Base-by-base conservation (phyloP, 1,284 basidiomycete species). In the Puccinia novopanici region DNA sequence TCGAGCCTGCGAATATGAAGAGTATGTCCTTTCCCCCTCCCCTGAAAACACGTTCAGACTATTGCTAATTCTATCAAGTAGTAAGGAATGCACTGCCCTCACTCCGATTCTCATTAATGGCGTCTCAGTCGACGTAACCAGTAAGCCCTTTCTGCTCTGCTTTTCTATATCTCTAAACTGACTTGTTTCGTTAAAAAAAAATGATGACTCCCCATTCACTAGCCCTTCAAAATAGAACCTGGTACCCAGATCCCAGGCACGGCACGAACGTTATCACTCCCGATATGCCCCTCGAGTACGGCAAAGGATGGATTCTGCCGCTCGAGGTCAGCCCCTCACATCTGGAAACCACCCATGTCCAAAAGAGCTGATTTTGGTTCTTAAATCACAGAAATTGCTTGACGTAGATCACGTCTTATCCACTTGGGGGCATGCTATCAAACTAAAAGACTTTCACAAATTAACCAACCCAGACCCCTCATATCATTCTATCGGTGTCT, bases 241-340 rank as follows among this genome's bases (percentile, higher is more conserved):
- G 50, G 48, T 80, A 80, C 45, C 78, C 78, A n/a, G 78, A 80
- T 37, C 78, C 78, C 19, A 71, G 68, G 17, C 50, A 40, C 34
- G 70, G 59, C 27, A 52, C 34, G n/a, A 48, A 59, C 24, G 48
- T 65, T 17, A 54, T 80, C 30, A 50, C 9, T 15, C 78, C 78
- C 22, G 37, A 30, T 3, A 9, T 74, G 27, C 37, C 57, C 30
- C 61, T 42, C 12, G 54, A 80, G 22, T 50, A 80, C 30, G 68
- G 76, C 15, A 72, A 73, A 63, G 78, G 78, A 48, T 80, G 78
- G 78, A 59, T 80, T 55, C 42, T 80, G 34, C 78, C 78, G 3
- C 15, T 80, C 10, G 78, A 80, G 15, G 78, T 80, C 22, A 59
- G 57, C 50, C 52, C 19, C 54, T 74, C 27, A 27, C 10, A 37